Evolutionary conservation across 176 grass and related monocot genomes (phyloP), one percentile per base, ranked within the genome.

Genomic region (Tillandsia fasciculata): DNA sequence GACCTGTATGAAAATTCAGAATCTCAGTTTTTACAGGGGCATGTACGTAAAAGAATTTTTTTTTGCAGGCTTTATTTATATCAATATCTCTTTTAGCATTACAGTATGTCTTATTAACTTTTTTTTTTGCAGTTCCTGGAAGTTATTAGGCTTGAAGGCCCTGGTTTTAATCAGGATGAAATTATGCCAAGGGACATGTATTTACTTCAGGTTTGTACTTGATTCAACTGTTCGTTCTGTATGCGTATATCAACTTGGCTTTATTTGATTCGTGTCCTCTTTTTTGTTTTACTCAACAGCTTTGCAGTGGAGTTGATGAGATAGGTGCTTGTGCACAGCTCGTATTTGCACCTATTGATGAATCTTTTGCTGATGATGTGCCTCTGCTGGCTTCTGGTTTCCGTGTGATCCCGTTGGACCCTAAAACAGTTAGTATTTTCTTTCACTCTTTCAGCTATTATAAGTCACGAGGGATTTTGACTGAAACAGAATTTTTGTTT

Each of bases 321-420:
- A 94, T 78, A 48, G 95, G 87, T 82, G 82, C 90, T 28, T 99
- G 90, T 78, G 90, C 95, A 3, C 87, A 94, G 87, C 90, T 99
- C 73, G 87, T 94, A 0, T 99, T 99, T 88, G 95, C 95, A 27
- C 95, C 90, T 14, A 99, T 99, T 50, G 95, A 99, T 76, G 95
- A 93, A 81, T 99, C 95, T 63, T 99, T 99, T 18, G 90, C 87
- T 76, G 95, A 99, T 78, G 95, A 99, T 72, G 84, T 85, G 20
- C 87, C 90, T 20, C 77, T 99, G 12, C 80, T 99, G 11, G 87
- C 95, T 1, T 99, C 95, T 1, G 95, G 95, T 48, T 99, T 99
- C 72, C 82, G 90, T 47, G 84, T 99, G 15, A 99, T 87, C 70
- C 95, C 95, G 13, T 72, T 99, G 50, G 95, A 99, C 69, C 70